These are phyloP conservation scores for Candida patagonica DNA, from an alignment of 805 yeast species.

Conservation along the genomic window DNA sequence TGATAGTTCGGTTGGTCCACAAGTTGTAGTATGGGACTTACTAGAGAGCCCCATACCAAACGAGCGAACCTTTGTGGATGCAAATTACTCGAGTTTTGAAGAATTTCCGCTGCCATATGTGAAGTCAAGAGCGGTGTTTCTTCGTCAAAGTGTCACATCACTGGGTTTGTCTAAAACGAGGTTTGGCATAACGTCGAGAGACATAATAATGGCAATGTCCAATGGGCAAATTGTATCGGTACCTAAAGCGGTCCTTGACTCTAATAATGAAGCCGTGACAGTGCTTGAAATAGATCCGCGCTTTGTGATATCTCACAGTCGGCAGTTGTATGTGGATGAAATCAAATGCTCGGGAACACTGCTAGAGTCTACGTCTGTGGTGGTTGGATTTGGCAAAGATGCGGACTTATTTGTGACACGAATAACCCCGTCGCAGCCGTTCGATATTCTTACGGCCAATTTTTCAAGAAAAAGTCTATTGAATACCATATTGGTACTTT, in stretches of 20 bases:
- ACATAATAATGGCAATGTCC: conserved; percentile 48
- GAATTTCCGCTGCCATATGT: conserved; percentile 37
- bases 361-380: conserved; percentile 65
- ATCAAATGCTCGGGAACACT: conserved; percentile 51
- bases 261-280: conserved; percentile 59
- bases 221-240: conserved; percentile 55
- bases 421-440: conserved; percentile 72
- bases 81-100: conserved; percentile 30
- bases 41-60: conserved; percentile 59
- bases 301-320: conserved; percentile 42
- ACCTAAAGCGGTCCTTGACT: conserved; percentile 62
- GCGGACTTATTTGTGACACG: conserved; percentile 65
- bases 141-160: conserved; percentile 46
- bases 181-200: conserved; percentile 59
- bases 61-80: conserved; percentile 26
- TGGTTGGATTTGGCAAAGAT: conserved; percentile 48
- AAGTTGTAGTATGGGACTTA: conserved; percentile 65
- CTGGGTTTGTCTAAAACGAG: conserved; percentile 49
- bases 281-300: conserved; percentile 42
- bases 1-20: conserved; percentile 41
- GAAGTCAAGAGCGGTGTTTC: conserved; percentile 46
- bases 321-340: conserved; percentile 31
- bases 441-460: conserved; percentile 58
- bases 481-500: conserved; percentile 46
- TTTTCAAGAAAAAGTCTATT: conserved; percentile 62